A percentile compares a stretch with the other conserved stretches of the same genome.
Conservation (phyloP, 2,329 filamentous ascomycete genomes). For the Graphium sp. region DNA sequence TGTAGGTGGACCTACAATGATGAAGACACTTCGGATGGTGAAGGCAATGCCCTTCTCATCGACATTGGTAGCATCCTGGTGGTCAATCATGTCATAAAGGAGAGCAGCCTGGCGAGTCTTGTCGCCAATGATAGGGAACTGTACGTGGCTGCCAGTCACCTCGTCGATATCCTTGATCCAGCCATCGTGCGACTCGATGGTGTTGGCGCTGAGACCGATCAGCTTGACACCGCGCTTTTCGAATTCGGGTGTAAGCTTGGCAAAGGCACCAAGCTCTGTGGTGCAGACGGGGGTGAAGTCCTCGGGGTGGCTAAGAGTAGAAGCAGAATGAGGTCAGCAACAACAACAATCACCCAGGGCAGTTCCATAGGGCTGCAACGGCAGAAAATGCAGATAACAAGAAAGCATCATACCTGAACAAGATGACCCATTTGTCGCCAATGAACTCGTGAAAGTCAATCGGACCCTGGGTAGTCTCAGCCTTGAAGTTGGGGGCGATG, state of each 20-base stretch:
- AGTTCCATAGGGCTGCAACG: too few species aligned
- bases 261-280: conserved; percentile 85
- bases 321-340: too few species aligned
- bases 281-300: conserved; percentile 95
- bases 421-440: conserved; percentile 61
- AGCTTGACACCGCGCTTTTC: conserved; percentile 76
- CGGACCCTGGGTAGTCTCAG: conserved; percentile 60
- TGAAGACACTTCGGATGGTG: conserved; percentile 87
- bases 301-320: conserved; percentile 67
- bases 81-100: conserved; percentile 69
- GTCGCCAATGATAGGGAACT: conserved; percentile 71
- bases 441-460: conserved; percentile 77
- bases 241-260: conserved; percentile 79
- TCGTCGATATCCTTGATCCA: conserved; percentile 88
- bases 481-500: conserved; percentile 66
- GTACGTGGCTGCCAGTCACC: conserved; percentile 51
- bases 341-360: too few species aligned
- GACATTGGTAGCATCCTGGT: conserved; percentile 68
- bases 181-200: conserved; percentile 62
- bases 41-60: conserved; percentile 74
- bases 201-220: conserved; percentile 81
- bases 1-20: too few species aligned
- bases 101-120: conserved; percentile 61
- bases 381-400: too few species aligned
- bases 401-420: too few species aligned